Conservation (phyloP, 75 land plant species). For the Picea glauca region DNA sequence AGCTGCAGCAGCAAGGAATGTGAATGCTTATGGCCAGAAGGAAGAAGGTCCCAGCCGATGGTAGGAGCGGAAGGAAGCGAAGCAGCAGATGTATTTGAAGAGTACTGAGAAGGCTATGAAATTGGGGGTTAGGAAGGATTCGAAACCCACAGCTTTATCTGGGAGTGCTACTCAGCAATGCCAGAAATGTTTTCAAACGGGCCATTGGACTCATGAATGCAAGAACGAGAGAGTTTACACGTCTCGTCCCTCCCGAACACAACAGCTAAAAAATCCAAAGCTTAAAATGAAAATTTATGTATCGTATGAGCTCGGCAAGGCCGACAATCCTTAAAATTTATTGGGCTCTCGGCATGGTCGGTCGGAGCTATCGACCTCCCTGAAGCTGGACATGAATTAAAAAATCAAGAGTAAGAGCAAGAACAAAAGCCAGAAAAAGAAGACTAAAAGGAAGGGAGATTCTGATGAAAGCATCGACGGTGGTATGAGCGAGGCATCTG, state of each 20-base stretch:
- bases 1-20: constrained; percentile 75
- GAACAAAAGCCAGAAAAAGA: constrained; percentile 12
- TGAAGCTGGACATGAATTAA: constrained; percentile 1
- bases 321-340: too few relatives aligned
- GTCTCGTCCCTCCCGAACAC: constrained; percentile 75
- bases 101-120: constrained; percentile 88
- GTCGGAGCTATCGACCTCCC: too few relatives aligned
- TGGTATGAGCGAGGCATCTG: constrained; percentile 51
- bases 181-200: constrained; percentile 82
- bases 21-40: constrained; percentile 94
- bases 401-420: constrained; percentile 12
- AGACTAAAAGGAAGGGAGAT: constrained; percentile 40
- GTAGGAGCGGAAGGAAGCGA: constrained; percentile 94
- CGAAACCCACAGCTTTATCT: constrained; percentile 24
- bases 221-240: constrained; percentile 87
- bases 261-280: constrained; percentile 78
- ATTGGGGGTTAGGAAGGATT: constrained; percentile 74
- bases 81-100: constrained; percentile 94
- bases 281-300: constrained; percentile 46
- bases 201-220: constrained; percentile 93
- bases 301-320: constrained; percentile 47
- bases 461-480: constrained; percentile 27
- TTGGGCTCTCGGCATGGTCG: too few relatives aligned
- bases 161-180: constrained; percentile 57
- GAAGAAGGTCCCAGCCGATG: constrained; percentile 95